These are phyloP conservation scores for Pleurotus sapidus DNA, from an alignment of 768 basidiomycete genomes.

Conservation along the genomic window DNA sequence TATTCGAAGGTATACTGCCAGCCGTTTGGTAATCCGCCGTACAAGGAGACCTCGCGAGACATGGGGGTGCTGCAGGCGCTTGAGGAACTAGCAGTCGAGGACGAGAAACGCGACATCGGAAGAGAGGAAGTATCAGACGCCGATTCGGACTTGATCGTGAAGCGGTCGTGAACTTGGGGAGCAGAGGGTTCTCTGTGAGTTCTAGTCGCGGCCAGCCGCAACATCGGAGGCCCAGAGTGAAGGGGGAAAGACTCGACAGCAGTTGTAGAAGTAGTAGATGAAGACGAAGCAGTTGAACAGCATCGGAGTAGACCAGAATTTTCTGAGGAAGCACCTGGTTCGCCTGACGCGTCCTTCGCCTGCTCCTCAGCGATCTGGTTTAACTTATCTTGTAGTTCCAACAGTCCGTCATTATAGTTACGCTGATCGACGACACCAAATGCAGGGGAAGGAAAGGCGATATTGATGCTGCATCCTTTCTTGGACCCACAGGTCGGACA, in stretches of 20 bases:
- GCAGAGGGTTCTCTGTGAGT: not conserved
- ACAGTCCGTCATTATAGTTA: not conserved
- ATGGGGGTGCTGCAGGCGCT: constrained; percentile 27
- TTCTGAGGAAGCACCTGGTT: not conserved
- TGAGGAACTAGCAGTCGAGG: not conserved
- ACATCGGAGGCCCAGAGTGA: not conserved
- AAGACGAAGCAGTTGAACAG: not conserved
- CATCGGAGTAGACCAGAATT: not conserved
- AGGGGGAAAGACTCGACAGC: constrained; percentile 5
- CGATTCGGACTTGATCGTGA: not conserved
- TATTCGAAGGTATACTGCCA: constrained; percentile 42
- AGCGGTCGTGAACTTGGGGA: not conserved
- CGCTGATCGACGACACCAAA: not conserved
- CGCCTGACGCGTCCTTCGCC: not conserved
- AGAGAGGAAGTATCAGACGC: not conserved
- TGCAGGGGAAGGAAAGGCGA: not conserved
- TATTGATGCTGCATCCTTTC: constrained; percentile 32
- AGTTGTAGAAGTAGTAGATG: constrained; percentile 6
- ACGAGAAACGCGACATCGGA: not conserved
- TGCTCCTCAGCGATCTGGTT: not conserved
- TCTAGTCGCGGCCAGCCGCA: not conserved
- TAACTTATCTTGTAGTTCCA: not conserved
- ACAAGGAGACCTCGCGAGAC: constrained; percentile 45
- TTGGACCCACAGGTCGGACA: constrained; percentile 72
- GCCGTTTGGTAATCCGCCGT: constrained; percentile 43